Evolutionary conservation across 441 rosid genomes (phyloP).

Genomic region (Dalechampia spathulata): DNA sequence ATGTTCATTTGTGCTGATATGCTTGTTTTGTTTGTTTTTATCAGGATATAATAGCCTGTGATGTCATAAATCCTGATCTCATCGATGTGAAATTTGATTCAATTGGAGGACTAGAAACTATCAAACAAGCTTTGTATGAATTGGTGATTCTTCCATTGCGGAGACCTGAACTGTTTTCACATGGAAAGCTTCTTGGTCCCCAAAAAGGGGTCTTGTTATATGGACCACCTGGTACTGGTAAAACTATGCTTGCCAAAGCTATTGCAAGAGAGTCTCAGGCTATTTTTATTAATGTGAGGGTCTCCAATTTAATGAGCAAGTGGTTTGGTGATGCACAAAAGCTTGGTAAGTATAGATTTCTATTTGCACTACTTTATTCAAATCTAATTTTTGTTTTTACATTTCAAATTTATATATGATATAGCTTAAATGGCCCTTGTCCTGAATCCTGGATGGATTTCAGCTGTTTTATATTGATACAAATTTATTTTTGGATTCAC

Average conservation of each 20-base stretch:
- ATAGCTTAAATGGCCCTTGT: no score
- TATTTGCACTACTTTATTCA: neutral
- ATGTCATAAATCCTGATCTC: conserved; percentile 83
- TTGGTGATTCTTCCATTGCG: conserved; percentile 76
- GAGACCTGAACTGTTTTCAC: conserved; percentile 82
- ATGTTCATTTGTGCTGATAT: neutral
- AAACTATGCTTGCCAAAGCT: conserved; percentile 99
- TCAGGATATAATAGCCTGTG: conserved; percentile 96
- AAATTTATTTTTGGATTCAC: no score
- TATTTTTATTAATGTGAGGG: conserved; percentile 79
- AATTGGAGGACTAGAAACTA: conserved; percentile 78
- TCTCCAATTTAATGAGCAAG: conserved; percentile 93
- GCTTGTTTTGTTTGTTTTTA: neutral
- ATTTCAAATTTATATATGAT: neutral
- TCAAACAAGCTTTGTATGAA: conserved; percentile 73
- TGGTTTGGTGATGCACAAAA: conserved; percentile 99
- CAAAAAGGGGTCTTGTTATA: conserved; percentile 90
- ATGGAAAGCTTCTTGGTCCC: conserved; percentile 89
- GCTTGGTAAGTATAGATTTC: conserved; percentile 58
- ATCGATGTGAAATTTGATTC: conserved; percentile 88
- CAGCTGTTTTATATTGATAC: no score
- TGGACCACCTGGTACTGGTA: conserved; percentile 98
- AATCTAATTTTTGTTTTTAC: neutral
- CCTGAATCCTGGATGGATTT: no score
- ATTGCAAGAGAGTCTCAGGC: conserved; percentile 96